These are phyloP conservation scores for Wallacemonas rigidus DNA, from an alignment of 208 protist species.

Conservation along the genomic window DNA sequence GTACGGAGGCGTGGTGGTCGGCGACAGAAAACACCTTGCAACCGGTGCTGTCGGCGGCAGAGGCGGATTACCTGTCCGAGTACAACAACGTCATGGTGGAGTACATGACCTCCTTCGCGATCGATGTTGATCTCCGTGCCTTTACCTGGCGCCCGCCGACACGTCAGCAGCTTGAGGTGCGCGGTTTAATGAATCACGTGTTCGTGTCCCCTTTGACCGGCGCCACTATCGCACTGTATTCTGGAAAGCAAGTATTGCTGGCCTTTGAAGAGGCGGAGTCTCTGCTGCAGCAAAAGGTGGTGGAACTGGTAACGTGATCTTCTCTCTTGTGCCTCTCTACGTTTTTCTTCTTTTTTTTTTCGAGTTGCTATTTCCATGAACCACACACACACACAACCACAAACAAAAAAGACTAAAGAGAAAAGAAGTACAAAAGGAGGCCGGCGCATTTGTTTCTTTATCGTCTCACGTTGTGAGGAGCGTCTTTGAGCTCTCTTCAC, in stretches of 20 bases:
- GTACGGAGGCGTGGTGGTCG: slow-evolving; percentile 76
- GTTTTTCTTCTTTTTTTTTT: slow-evolving; percentile 5
- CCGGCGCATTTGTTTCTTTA: too few relatives aligned
- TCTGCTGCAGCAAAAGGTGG: slow-evolving; percentile 77
- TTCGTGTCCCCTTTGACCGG: slow-evolving; percentile 76
- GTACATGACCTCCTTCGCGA: slow-evolving; percentile 89
- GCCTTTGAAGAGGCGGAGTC: slow-evolving; percentile 84
- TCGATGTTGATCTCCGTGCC: slow-evolving; percentile 77
- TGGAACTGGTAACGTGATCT: slow-evolving; percentile 54
- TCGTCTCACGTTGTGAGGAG: too few relatives aligned
- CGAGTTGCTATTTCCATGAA: neutral
- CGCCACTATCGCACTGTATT: slow-evolving; percentile 72
- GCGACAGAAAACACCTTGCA: slow-evolving; percentile 69
- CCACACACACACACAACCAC: neutral
- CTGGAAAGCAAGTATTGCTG: slow-evolving; percentile 73
- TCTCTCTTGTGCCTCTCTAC: neutral
- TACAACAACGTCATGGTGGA: slow-evolving; percentile 84
- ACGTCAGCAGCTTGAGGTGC: slow-evolving; percentile 74
- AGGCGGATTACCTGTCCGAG: slow-evolving; percentile 67
- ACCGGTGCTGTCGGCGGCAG: slow-evolving; percentile 45
- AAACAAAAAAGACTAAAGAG: neutral
- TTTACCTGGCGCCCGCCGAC: slow-evolving; percentile 83
- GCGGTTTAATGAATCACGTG: slow-evolving; percentile 66
- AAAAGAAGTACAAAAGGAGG: too few relatives aligned
- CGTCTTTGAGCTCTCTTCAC: too few relatives aligned